These are phyloP conservation scores for Gryganskiella cystojenkinii DNA, from an alignment of 192 early-diverging fungal genomes.

Conservation along the genomic window DNA sequence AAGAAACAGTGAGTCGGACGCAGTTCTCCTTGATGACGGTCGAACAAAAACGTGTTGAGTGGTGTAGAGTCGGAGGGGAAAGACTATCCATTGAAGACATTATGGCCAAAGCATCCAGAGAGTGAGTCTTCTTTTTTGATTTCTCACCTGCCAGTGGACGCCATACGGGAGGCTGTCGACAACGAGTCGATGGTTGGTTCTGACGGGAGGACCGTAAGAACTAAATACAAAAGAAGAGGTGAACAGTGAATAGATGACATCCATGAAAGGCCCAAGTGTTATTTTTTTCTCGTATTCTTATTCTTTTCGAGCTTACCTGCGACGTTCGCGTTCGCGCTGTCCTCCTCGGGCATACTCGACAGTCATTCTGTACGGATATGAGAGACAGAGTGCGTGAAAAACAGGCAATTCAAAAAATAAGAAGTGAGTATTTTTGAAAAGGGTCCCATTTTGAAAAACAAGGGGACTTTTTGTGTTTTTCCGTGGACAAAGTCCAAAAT, in stretches of 20 bases:
- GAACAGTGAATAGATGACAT: no score
- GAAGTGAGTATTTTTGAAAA: background rate
- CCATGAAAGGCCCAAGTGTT: no score
- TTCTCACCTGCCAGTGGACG: slow-evolving; percentile 84
- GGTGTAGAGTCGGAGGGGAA: slow-evolving; percentile 18
- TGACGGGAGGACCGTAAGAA: no score
- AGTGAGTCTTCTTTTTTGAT: background rate
- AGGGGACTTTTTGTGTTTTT: no score
- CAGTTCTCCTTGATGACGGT: no score
- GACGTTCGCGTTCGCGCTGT: background rate
- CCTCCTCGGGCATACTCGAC: slow-evolving; percentile 1
- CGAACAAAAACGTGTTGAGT: no score
- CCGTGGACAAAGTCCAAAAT: no score
- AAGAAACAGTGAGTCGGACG: slow-evolving; percentile 13
- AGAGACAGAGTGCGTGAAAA: background rate
- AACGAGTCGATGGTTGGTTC: slow-evolving; percentile 70
- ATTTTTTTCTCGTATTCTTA: no score
- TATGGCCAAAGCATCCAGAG: background rate
- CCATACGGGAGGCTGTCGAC: slow-evolving; percentile 85
- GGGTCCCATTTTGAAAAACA: background rate
- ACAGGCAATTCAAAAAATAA: background rate
- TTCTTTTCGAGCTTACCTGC: no score
- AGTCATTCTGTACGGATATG: background rate
- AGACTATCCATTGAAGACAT: slow-evolving; percentile 8
- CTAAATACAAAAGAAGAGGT: no score